phyloP scores from a whole-genome alignment of 169 alveolate genomes.

The Eimeria acervulina region DNA sequence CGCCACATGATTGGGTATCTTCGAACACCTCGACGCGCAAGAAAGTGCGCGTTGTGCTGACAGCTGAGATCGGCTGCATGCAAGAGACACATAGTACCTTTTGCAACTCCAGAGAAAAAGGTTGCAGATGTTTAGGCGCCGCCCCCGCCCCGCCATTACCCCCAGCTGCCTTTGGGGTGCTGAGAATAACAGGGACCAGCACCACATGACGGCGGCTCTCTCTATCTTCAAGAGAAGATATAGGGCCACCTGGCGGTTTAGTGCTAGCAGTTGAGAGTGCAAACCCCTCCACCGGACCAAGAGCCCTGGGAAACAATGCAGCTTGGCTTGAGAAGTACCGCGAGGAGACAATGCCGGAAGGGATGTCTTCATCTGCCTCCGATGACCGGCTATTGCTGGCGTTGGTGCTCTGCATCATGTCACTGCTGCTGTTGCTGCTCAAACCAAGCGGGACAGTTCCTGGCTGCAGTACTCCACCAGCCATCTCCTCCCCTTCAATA shows the following conservation, averaged over 20 bases:
- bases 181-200: slow-evolving; percentile 43
- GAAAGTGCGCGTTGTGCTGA: slow-evolving; percentile 61
- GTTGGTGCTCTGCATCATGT: not conserved
- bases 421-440: not conserved
- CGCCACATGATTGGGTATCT: not conserved
- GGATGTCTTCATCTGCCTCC: not conserved
- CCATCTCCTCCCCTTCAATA: not conserved
- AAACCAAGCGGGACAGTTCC: not conserved
- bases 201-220: not conserved
- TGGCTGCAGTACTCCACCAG: not conserved
- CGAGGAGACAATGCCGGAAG: not conserved
- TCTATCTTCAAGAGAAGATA: not conserved
- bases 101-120: slow-evolving; percentile 30
- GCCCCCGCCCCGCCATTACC: not conserved
- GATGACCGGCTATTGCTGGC: not conserved
- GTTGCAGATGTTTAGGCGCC: slow-evolving; percentile 23
- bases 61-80: slow-evolving; percentile 56
- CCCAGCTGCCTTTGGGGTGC: not conserved
- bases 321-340: slow-evolving; percentile 32
- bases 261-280: not conserved
- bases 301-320: not conserved
- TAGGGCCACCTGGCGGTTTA: not conserved
- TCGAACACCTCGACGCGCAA: not conserved
- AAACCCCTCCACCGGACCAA: not conserved
- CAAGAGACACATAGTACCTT: slow-evolving; percentile 56